Evolutionary conservation across 768 basidiomycete species (phyloP).

Genomic region (Pleurotus cornucopiae): DNA sequence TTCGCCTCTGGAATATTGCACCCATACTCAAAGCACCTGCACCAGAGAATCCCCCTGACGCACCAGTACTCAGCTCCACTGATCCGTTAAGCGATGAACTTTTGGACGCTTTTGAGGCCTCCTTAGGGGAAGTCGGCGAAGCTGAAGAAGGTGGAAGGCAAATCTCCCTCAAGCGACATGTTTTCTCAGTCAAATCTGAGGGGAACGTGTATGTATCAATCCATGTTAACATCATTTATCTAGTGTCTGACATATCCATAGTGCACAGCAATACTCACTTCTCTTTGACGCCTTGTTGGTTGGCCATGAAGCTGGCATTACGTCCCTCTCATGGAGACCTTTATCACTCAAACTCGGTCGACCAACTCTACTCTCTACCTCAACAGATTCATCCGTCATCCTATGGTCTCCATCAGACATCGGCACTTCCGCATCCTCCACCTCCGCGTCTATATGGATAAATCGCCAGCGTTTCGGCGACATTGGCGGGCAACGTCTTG

Average conservation of each 20-base stretch:
- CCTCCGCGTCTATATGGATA: constrained; percentile 76
- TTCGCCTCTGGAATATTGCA: constrained; percentile 89
- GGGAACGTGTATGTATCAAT: constrained; percentile 29
- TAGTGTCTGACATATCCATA: constrained; percentile 9
- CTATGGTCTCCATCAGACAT: constrained; percentile 82
- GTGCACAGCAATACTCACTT: constrained; percentile 59
- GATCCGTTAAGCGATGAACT: constrained; percentile 59
- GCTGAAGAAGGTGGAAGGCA: constrained; percentile 78
- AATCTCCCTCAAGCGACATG: constrained; percentile 85
- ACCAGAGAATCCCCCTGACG: constrained; percentile 13
- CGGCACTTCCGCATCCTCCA: constrained; percentile 27
- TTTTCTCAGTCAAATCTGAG: constrained; percentile 59
- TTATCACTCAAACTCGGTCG: constrained; percentile 10
- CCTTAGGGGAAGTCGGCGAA: constrained; percentile 66
- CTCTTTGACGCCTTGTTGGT: constrained; percentile 92
- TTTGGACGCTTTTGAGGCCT: constrained; percentile 84
- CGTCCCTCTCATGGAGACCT: constrained; percentile 82
- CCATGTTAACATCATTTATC: background rate
- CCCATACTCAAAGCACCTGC: constrained; percentile 30
- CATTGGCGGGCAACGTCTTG: constrained; percentile 83
- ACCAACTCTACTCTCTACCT: constrained; percentile 80
- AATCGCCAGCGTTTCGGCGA: constrained; percentile 91
- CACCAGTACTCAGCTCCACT: constrained; percentile 13
- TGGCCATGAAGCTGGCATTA: constrained; percentile 94
- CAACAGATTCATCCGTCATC: constrained; percentile 93